Evolutionary conservation across 2,329 filamentous ascomycete species (phyloP), one percentile per base, ranked within the genome.

Genomic region (Calonectria pteridis): DNA sequence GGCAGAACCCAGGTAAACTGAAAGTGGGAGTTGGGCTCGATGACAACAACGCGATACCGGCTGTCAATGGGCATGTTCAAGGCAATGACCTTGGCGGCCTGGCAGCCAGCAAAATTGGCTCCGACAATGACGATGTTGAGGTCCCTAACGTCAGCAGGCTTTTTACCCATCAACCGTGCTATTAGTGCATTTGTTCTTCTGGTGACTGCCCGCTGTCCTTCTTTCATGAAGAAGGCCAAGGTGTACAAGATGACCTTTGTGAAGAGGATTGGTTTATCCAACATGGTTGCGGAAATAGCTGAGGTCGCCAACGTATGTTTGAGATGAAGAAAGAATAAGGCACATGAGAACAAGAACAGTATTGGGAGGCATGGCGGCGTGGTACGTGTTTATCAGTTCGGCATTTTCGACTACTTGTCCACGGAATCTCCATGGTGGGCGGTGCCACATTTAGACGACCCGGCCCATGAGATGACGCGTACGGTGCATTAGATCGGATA

Each of bases 1-100:
- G 91, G 91, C 46, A 93, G 86, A 16, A 88, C 87, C 86, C 90
- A 93, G 0, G 89, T 89, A 77, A 90, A 91, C 75, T 92, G 88
- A 80, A 92, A 91, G 80, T 92, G 91, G 4, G 86, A 88, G 78
- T 91, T 90, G 58, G 88, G 89, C 80, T 93, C 91, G 33, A 93
- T 79, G 4, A 93, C 83, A 0, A 92, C 83, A 5, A 92, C 87
- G 5, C 86, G 85, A 79, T 88, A 91, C 11, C 79, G 82, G 40
- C 83, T 85, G 40, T 86, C 82, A 0, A 86, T 84, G 0, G 90
- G 88, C 0, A 92, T 81, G 6, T 85, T 83, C 28, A 84, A 82
- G n/a, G 87, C 84, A 6, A 92, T 85, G 13, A 85, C 82, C n/a
- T 84, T 84, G 0, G 87, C 87, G 7, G 87, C 85, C 55, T 88